Evolutionary conservation across 192 early-diverging fungal species (phyloP).

Genomic region (Coemansia furcata): DNA sequence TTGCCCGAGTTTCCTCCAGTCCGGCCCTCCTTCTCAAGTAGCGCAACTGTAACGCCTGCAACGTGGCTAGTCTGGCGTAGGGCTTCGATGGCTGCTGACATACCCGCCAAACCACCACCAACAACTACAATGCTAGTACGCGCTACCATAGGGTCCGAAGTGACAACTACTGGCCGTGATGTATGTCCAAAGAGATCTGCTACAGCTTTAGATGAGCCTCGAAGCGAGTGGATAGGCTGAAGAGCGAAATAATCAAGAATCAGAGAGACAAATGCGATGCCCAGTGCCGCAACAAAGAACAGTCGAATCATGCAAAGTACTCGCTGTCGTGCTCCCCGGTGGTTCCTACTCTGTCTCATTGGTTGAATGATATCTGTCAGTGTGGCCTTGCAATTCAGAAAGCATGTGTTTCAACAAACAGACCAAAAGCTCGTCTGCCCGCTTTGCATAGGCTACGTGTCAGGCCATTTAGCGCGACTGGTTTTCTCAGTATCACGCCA

Average conservation of each 20-base stretch:
- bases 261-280: neutral
- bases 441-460: neutral
- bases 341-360: neutral
- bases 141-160: conserved; percentile 6
- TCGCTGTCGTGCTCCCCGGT: neutral
- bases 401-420: neutral
- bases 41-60: conserved; percentile 13
- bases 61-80: conserved; percentile 22
- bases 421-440: neutral
- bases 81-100: conserved; percentile 42
- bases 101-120: conserved; percentile 38
- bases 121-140: conserved; percentile 29
- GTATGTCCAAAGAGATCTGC: neutral
- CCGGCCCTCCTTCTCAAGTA: conserved; percentile 41
- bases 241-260: conserved; percentile 1
- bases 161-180: neutral
- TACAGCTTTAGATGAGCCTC: neutral
- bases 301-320: neutral
- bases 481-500: neutral
- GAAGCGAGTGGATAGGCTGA: conserved; percentile 6
- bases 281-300: conserved; percentile 1
- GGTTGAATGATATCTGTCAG: neutral
- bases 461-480: neutral
- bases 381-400: neutral
- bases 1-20: conserved; percentile 91